Percentiles rank a stretch among this genome's conserved stretches.
Evolutionary conservation across 2,329 filamentous ascomycete species (phyloP).

Genomic region (Leptodontidium sp.): DNA sequence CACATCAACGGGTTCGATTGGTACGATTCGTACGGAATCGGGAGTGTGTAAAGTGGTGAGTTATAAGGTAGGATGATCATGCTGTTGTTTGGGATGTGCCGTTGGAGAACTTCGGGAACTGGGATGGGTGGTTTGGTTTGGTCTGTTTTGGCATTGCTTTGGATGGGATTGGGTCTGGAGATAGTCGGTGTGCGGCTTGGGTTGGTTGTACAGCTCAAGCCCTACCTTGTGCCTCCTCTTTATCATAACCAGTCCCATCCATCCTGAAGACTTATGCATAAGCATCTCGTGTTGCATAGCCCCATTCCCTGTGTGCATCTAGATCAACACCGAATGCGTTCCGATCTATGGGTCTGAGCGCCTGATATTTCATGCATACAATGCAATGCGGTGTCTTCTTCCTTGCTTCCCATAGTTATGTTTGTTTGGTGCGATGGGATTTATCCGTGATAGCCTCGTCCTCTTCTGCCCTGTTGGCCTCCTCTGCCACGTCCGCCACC

Average conservation of each 20-base stretch:
- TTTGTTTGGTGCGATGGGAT: conserved; percentile 2
- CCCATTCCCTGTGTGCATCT: neutral
- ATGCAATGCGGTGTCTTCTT: neutral
- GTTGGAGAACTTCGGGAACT: neutral
- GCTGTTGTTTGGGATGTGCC: neutral
- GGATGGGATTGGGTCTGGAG: neutral
- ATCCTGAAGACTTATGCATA: neutral
- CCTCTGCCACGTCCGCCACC: conserved; percentile 45
- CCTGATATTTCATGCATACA: neutral
- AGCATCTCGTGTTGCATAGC: neutral
- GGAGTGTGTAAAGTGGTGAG: neutral
- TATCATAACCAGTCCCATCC: too few relatives aligned
- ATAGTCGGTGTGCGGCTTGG: neutral
- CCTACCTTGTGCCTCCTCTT: neutral
- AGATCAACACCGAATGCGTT: neutral
- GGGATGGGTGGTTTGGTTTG: neutral
- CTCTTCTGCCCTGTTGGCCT: conserved; percentile 37
- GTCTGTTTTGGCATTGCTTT: too few relatives aligned
- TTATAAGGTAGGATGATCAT: neutral
- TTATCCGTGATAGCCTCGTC: conserved; percentile 40
- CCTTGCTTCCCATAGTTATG: conserved; percentile 14
- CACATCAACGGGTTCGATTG: neutral
- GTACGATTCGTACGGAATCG: neutral
- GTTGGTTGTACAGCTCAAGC: neutral
- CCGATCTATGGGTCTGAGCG: neutral